Conservation (phyloP, 179 eudicot genomes). For the Monotropa hypopitys region DNA sequence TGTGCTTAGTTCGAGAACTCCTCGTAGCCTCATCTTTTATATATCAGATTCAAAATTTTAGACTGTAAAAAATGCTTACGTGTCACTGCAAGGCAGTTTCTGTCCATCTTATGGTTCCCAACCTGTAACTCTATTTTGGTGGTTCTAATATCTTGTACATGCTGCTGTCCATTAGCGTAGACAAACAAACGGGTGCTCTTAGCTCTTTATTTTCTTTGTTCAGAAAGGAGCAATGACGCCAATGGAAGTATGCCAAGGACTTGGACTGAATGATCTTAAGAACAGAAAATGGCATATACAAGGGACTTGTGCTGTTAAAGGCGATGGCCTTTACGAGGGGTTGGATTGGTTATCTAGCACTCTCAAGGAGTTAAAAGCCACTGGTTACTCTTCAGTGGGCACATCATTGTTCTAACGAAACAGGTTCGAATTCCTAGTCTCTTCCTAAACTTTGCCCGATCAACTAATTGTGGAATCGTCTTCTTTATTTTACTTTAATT, state of each 20-base stretch:
- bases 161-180: neutral
- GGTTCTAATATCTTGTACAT: neutral
- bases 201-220: neutral
- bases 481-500: neutral
- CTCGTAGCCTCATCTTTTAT: neutral
- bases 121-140: neutral
- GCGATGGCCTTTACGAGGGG: slow-evolving; percentile 97
- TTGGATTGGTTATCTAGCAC: slow-evolving; percentile 95
- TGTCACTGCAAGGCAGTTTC: neutral
- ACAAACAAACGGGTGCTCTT: neutral
- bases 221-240: slow-evolving; percentile 98
- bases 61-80: neutral
- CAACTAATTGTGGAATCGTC: neutral
- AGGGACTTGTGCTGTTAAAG: slow-evolving; percentile 90
- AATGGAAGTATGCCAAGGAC: slow-evolving; percentile 87
- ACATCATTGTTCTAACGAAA: slow-evolving; percentile 40
- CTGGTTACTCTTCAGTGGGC: slow-evolving; percentile 67
- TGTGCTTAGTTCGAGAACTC: neutral
- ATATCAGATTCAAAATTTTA: neutral
- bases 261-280: slow-evolving; percentile 76
- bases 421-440: slow-evolving; percentile 19
- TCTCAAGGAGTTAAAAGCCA: slow-evolving; percentile 76
- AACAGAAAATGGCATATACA: slow-evolving; percentile 98
- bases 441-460: neutral
- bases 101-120: neutral